phyloP scores from a whole-genome alignment of 805 yeast genomes.

The Suhomyces pyralidae region DNA sequence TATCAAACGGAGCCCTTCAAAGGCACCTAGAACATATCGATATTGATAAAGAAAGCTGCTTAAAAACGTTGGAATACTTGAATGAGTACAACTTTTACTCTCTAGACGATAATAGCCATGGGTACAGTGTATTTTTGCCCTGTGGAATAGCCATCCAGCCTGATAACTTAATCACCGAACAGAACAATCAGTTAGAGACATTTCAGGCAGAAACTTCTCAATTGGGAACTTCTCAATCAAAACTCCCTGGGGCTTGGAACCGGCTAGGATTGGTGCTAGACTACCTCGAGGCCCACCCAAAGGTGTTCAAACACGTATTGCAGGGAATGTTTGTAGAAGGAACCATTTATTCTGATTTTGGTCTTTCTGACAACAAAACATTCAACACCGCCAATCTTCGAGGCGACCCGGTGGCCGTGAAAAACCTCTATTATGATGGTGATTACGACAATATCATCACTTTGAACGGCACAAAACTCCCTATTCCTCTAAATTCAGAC shows the following conservation, averaged over 20 bases:
- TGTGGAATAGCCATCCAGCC: conserved; percentile 38
- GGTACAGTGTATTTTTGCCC: conserved; percentile 79
- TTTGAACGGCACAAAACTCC: conserved; percentile 30
- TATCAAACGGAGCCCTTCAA: conserved; percentile 30
- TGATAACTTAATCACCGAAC: background rate
- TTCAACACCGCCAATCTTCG: conserved; percentile 18
- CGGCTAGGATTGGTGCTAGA: conserved; percentile 55
- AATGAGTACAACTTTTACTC: conserved; percentile 50
- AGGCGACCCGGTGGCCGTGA: conserved; percentile 27
- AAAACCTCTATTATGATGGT: conserved; percentile 17
- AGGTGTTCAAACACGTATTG: conserved; percentile 51
- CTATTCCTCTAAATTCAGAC: conserved; percentile 51
- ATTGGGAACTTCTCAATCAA: no score
- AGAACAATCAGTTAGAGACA: no score
- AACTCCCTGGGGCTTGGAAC: conserved; percentile 53
- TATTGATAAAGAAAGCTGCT: conserved; percentile 46
- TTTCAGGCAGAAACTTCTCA: no score
- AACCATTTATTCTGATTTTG: conserved; percentile 63
- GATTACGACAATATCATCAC: conserved; percentile 21
- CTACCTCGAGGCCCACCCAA: conserved; percentile 52
- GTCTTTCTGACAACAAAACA: conserved; percentile 19
- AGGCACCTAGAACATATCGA: conserved; percentile 26
- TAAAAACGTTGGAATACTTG: conserved; percentile 60
- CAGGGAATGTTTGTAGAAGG: conserved; percentile 60
- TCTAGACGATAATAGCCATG: conserved; percentile 50